Base-by-base conservation (phyloP, 345 rosid genomes). In the Litchi chinensis region DNA sequence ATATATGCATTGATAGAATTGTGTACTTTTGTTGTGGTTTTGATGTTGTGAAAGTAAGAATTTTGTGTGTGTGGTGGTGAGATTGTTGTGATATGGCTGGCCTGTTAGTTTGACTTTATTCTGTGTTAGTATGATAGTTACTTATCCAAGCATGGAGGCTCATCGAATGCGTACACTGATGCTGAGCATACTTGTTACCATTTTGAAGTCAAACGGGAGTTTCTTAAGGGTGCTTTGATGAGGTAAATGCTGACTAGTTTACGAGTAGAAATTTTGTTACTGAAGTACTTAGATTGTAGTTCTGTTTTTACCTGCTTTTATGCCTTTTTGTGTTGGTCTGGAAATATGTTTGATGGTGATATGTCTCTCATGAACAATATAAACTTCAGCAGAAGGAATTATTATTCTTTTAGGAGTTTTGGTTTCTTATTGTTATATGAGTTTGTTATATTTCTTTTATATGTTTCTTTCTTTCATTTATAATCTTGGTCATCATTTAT, bases 81-180 rank as follows among this genome's bases (percentile, higher is more conserved):
- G 37, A 37, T 24, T 13, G 41, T 68, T 67, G 48, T 57, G 37
- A 26, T 85, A 21, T 75, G 4, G 64, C 9, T 77, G 56, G 73
- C 77, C 79, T 75, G 68, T 65, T 52, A 72, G 48, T 82, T 83
- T 88, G 91, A 91, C 86, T 82, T 75, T 71, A 89, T 79, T 81
- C 80, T 83, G 83, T 90, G 90, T 86, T 86, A 96, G 99, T 96
- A 94, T 86, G 99, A 93, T 88, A 94, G 97, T 90, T 96, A 91
- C 84, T 87, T 96, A 90, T 94, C 99, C 85, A 91, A 93, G 89
- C 99, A 96, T 39, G 99, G 99, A 72, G 99, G 99, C 74, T 91
- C 97, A 70, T 92, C 99, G 73, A 96, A 96, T 83, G 98, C 99
- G 12, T 96, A 94, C 86, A 96, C 99, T 0, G 98, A 96, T 79